Percentiles rank a stretch among this genome's conserved stretches.
These are phyloP conservation scores for Roridomyces roridus DNA, from an alignment of 768 basidiomycete species.

Conservation along the genomic window DNA sequence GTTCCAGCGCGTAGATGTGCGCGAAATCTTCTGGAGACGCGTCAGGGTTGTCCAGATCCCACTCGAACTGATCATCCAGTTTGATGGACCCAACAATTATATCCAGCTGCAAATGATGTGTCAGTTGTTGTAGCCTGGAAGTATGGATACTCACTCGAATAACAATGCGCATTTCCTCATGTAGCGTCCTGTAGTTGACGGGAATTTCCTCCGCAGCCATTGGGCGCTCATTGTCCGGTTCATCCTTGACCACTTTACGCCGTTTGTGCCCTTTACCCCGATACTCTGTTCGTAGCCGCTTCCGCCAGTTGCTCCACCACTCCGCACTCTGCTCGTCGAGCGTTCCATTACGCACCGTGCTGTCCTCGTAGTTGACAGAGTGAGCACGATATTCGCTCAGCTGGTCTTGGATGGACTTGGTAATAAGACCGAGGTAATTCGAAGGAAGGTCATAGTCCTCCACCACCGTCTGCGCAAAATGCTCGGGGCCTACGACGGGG, in stretches of 20 bases:
- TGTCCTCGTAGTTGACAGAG: constrained; percentile 57
- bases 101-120: constrained; percentile 71
- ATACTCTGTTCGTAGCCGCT: constrained; percentile 49
- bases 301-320: constrained; percentile 82
- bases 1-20: constrained; percentile 81
- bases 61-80: constrained; percentile 96
- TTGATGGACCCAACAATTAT: constrained; percentile 93
- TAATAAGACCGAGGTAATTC: constrained; percentile 69
- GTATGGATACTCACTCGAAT: constrained; percentile 72
- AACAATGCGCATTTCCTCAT: constrained; percentile 90
- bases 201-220: constrained; percentile 67
- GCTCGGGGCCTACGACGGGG: constrained; percentile 85
- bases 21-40: constrained; percentile 95
- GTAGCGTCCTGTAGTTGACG: constrained; percentile 66
- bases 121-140: constrained; percentile 2
- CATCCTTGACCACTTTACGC: constrained; percentile 40
- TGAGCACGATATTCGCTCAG: constrained; percentile 81
- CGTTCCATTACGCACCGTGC: constrained; percentile 40
- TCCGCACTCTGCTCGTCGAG: constrained; percentile 54
- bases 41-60: constrained; percentile 85
- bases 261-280: constrained; percentile 44
- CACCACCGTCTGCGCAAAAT: constrained; percentile 88
- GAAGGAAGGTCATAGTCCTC: constrained; percentile 87
- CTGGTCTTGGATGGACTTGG: constrained; percentile 88
- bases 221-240: constrained; percentile 48